A percentile compares a stretch with the other conserved stretches of the same genome.
Conservation (phyloP, 352 stramenopile species). For the Ophiocytium majus region DNA sequence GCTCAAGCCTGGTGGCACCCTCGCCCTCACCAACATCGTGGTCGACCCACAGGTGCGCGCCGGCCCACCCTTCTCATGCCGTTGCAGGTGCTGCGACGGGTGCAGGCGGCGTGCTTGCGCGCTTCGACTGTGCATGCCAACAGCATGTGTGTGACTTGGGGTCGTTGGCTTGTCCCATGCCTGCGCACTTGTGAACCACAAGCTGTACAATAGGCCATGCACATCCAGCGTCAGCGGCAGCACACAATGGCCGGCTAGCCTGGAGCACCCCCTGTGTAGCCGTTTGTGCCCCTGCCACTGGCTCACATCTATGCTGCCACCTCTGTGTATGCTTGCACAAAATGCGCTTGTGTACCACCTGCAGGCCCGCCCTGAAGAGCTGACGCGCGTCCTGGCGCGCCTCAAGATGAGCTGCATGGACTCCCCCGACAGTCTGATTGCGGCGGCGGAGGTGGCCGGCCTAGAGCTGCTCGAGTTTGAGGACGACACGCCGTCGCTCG, state of each 20-base stretch:
- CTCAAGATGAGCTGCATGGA: constrained; percentile 34
- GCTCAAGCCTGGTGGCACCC: constrained; percentile 29
- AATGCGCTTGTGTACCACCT: too few relatives aligned
- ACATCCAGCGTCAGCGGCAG: too few relatives aligned
- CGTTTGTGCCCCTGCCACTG: too few relatives aligned
- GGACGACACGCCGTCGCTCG: constrained; percentile 48
- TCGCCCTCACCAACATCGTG: constrained; percentile 53
- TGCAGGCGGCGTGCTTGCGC: not conserved
- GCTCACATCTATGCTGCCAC: too few relatives aligned
- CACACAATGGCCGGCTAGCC: too few relatives aligned
- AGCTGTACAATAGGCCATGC: too few relatives aligned
- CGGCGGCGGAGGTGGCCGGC: constrained; percentile 28
- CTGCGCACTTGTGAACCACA: not conserved
- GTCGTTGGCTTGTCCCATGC: not conserved
- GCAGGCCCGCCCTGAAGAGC: constrained; percentile 4
- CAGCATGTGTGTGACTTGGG: not conserved
- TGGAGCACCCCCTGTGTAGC: too few relatives aligned
- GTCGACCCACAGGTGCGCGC: constrained; percentile 34
- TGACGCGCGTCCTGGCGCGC: constrained; percentile 13
- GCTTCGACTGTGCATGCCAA: too few relatives aligned
- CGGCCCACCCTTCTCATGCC: not conserved
- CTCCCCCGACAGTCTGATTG: constrained; percentile 41
- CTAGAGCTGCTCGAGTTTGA: constrained; percentile 44
- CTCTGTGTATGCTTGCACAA: too few relatives aligned
- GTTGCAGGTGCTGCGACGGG: constrained; percentile 18